Conservation (phyloP, 352 stramenopile species). For the Peronosclerospora sorghi region DNA sequence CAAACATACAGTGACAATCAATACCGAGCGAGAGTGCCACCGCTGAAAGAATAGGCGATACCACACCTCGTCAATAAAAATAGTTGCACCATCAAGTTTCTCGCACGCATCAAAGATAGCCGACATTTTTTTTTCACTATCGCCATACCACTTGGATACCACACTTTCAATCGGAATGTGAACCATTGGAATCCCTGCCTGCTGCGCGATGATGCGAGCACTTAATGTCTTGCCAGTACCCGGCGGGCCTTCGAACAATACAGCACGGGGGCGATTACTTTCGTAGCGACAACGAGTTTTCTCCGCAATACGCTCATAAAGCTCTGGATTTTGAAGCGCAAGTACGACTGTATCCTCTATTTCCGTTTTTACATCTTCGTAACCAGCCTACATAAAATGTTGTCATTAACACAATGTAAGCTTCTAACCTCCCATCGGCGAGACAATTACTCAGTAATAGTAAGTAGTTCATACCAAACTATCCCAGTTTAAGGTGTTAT, state of each 20-base stretch:
- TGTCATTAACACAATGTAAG: neutral
- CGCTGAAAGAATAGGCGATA: neutral
- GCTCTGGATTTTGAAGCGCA: slow-evolving; percentile 85
- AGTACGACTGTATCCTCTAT: slow-evolving; percentile 89
- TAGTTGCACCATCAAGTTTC: slow-evolving; percentile 86
- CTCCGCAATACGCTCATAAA: slow-evolving; percentile 85
- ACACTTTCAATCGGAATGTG: slow-evolving; percentile 90
- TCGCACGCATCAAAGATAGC: slow-evolving; percentile 91
- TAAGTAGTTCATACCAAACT: slow-evolving; percentile 36
- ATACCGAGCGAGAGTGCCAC: neutral
- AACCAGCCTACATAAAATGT: slow-evolving; percentile 51
- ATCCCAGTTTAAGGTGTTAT: slow-evolving; percentile 67
- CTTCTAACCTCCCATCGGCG: neutral
- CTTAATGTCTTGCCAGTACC: slow-evolving; percentile 92
- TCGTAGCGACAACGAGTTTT: slow-evolving; percentile 86
- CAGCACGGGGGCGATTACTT: slow-evolving; percentile 80
- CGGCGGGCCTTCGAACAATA: slow-evolving; percentile 90
- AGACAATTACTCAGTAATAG: neutral
- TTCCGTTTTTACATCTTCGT: slow-evolving; percentile 84
- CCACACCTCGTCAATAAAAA: slow-evolving; percentile 90
- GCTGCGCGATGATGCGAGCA: slow-evolving; percentile 88
- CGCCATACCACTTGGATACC: slow-evolving; percentile 91
- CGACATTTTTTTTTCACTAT: slow-evolving; percentile 92
- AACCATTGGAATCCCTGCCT: slow-evolving; percentile 88
- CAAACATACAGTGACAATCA: neutral